Base-by-base conservation (phyloP, 129 eudicot species). In the Tanacetum coccineum region DNA sequence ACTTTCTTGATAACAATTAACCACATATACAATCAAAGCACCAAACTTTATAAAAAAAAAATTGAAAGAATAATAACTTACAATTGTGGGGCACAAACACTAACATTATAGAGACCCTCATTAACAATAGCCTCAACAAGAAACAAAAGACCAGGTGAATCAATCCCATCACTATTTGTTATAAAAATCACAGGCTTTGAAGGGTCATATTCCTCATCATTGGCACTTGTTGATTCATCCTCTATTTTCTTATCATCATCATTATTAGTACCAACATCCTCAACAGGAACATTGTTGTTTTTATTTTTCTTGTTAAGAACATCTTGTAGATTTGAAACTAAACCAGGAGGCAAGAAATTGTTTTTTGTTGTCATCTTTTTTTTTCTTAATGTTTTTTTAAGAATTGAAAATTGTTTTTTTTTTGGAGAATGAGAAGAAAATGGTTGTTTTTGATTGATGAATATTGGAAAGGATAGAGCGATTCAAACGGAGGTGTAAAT, bases 61-160 rank as follows among this genome's bases (percentile, higher is more conserved):
- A 3, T 4, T 2, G 0, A 5, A 1, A 12, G 14, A 13, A 14
- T 53, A 19, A 39, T 20, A 46, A 47, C 30, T 73, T 72, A 94
- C 99, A 86, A 60, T 79, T 89, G 95, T 59, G 99, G 97, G 39
- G 91, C 99, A 80, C 85, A 77, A 64, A 89, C 95, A 73, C 81
- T 72, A 80, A 94, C 94, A 78, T 81, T 87, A 70, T 83, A 89
- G 32, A 78, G 81, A 46, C 88, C 97, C 73, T 81, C 46, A 62
- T 48, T 26, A 46, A 83, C 99, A 50, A 94, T 85, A 65, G 88
- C 95, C 15, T 84, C 80, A 18, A 89, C 90, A 53, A 94, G 85
- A 64, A 6, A 70, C 7, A 59, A 77, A 9, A 94, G 80, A n/a
- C 99, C 99, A 42, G 86, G 94, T 1, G 97, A 94, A 40, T 85